Percentiles rank a stretch among this genome's conserved stretches.
phyloP scores from a whole-genome alignment of 2,329 filamentous ascomycete species.

The Calycina marina region DNA sequence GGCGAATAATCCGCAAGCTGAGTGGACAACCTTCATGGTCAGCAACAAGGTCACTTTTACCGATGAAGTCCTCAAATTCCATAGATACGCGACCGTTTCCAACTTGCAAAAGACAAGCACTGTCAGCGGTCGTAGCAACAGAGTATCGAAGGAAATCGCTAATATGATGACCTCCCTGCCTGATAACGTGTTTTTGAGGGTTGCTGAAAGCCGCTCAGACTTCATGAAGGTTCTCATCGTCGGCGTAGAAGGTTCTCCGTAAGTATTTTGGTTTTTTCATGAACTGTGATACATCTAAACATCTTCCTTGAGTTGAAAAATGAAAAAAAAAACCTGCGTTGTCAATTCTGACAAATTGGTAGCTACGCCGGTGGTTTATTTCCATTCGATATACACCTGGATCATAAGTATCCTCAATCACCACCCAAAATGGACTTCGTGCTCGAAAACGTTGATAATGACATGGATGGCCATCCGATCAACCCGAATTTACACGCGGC shows the following conservation, averaged over 20 bases:
- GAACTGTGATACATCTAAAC: too few relatives aligned
- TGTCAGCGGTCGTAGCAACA: slow-evolving; percentile 9
- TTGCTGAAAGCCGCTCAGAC: slow-evolving; percentile 13
- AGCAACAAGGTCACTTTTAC: slow-evolving; percentile 13
- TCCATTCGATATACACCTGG: slow-evolving; percentile 14
- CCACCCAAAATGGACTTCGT: slow-evolving; percentile 13
- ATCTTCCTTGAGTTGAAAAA: not conserved
- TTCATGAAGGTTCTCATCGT: slow-evolving; percentile 16
- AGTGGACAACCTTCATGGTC: slow-evolving; percentile 10
- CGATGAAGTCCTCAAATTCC: slow-evolving; percentile 10
- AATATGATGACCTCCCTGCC: slow-evolving; percentile 14
- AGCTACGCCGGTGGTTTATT: not conserved
- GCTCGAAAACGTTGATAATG: slow-evolving; percentile 10
- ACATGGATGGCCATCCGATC: slow-evolving; percentile 9
- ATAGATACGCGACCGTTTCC: slow-evolving; percentile 5
- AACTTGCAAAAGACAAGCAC: slow-evolving; percentile 4
- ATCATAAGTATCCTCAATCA: slow-evolving; percentile 9
- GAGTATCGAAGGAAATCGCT: slow-evolving; percentile 14
- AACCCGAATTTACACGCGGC: slow-evolving; percentile 14
- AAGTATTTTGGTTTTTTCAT: slow-evolving; percentile 14
- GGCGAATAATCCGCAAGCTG: not conserved
- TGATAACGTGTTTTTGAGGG: slow-evolving; percentile 13
- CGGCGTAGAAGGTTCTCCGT: slow-evolving; percentile 13
- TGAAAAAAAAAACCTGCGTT: not conserved
- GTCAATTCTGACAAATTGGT: too few relatives aligned